Conservation (phyloP, 1,284 basidiomycete genomes). For the Ganoderma lucidum region DNA sequence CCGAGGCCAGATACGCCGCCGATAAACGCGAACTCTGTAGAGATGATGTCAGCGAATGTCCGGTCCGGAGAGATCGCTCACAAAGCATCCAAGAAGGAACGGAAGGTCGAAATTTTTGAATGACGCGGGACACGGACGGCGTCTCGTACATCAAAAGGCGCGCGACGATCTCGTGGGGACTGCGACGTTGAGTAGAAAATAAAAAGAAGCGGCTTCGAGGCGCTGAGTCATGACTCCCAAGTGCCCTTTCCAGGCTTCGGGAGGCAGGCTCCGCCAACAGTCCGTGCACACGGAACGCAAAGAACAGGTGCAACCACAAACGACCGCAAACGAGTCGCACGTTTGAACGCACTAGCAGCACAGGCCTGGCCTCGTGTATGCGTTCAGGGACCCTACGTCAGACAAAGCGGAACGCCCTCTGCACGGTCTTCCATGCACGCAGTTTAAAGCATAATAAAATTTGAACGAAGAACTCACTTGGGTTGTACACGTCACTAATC, state of each 20-base stretch:
- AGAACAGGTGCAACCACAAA: not conserved
- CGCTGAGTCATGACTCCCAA: not conserved
- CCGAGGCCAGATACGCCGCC: conserved; percentile 47
- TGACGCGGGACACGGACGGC: not conserved
- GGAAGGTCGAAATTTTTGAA: not conserved
- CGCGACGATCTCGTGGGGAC: not conserved
- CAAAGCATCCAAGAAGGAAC: not conserved
- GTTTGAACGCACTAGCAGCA: not conserved
- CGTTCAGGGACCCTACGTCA: not conserved
- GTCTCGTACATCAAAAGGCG: not conserved
- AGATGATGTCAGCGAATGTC: not conserved
- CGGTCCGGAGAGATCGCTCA: not conserved
- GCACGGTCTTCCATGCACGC: too few relatives aligned
- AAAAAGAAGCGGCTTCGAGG: not conserved
- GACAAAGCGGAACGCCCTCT: not conserved
- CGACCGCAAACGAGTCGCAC: not conserved
- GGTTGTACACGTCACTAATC: conserved; percentile 45
- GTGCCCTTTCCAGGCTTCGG: not conserved
- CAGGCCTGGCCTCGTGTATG: not conserved
- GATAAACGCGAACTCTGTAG: conserved; percentile 41
- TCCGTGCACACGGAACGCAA: not conserved
- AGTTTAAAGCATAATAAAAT: not conserved
- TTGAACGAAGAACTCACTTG: conserved; percentile 31
- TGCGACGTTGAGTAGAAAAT: not conserved
- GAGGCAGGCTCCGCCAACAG: not conserved